Conservation (phyloP, 139 green algal species). For the Chlorella sp. region DNA sequence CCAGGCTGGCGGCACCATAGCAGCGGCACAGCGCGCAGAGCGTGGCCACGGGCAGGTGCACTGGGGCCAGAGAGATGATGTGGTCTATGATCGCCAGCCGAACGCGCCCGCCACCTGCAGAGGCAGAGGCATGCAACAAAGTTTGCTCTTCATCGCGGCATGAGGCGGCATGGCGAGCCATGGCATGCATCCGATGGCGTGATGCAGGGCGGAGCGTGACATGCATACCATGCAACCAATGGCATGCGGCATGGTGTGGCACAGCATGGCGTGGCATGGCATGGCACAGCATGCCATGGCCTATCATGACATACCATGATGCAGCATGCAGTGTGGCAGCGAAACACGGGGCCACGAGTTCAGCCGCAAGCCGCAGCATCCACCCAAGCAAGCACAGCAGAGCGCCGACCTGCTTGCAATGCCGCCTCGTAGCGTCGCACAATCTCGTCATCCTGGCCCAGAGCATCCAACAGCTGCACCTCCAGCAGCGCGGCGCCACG, state of each 20-base stretch:
- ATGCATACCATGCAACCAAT: not conserved
- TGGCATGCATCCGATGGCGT: no score
- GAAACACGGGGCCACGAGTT: no score
- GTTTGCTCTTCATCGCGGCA: no score
- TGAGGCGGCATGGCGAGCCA: no score
- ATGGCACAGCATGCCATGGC: not conserved
- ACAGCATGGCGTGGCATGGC: not conserved
- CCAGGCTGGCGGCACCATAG: constrained; percentile 49
- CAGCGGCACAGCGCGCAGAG: constrained; percentile 45
- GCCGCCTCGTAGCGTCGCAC: constrained; percentile 20
- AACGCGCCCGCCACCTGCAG: constrained; percentile 26
- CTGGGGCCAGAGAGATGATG: constrained; percentile 60
- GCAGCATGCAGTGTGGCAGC: no score
- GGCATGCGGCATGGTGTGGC: not conserved
- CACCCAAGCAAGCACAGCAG: no score
- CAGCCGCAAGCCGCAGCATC: no score
- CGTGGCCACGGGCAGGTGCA: constrained; percentile 60
- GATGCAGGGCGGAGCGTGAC: no score
- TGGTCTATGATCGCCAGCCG: constrained; percentile 70
- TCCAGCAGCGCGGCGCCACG: constrained; percentile 61
- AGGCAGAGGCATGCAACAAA: no score
- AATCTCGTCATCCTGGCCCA: constrained; percentile 27
- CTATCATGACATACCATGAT: no score
- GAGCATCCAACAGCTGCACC: constrained; percentile 53
- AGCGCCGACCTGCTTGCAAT: constrained; percentile 1